These are phyloP conservation scores for Cryphonectria parasitica DNA, from an alignment of 2,329 filamentous ascomycete genomes.

Conservation along the genomic window DNA sequence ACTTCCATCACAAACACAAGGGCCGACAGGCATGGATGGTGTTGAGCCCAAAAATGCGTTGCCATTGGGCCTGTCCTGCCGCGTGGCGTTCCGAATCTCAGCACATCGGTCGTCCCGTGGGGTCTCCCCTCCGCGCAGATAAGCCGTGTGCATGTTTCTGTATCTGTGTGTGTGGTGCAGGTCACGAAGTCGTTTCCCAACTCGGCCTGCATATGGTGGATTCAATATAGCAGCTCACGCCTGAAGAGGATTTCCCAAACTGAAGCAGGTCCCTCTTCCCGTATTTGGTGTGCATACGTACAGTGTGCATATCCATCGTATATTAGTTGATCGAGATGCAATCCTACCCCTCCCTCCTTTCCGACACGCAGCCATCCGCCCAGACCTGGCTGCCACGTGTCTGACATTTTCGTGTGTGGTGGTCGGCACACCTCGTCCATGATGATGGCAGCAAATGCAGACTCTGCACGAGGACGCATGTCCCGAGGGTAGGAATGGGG, in stretches of 20 bases:
- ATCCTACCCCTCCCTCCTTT: not conserved
- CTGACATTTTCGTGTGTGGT: not conserved
- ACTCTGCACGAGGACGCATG: not conserved
- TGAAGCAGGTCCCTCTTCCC: not conserved
- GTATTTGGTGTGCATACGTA: not conserved
- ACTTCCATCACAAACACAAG: not conserved
- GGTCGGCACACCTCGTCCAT: not conserved
- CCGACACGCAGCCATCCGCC: not conserved
- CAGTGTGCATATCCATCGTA: not conserved
- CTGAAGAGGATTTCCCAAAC: not conserved
- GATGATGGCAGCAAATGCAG: not conserved
- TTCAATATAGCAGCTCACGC: not conserved
- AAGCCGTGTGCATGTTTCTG: not conserved
- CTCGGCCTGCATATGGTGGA: not conserved
- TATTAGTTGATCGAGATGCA: not conserved
- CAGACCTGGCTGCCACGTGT: constrained; percentile 13
- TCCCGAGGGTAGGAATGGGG: not conserved
- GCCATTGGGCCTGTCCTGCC: not conserved
- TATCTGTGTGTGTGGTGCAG: not conserved
- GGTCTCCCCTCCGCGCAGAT: not conserved
- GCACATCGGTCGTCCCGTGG: constrained; percentile 1
- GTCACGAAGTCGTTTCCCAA: not conserved
- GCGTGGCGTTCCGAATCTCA: constrained; percentile 9
- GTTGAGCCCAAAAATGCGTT: not conserved
- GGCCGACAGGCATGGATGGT: not conserved